Conservation (phyloP, 305 asterid genomes). For the Solanum hybrid region DNA sequence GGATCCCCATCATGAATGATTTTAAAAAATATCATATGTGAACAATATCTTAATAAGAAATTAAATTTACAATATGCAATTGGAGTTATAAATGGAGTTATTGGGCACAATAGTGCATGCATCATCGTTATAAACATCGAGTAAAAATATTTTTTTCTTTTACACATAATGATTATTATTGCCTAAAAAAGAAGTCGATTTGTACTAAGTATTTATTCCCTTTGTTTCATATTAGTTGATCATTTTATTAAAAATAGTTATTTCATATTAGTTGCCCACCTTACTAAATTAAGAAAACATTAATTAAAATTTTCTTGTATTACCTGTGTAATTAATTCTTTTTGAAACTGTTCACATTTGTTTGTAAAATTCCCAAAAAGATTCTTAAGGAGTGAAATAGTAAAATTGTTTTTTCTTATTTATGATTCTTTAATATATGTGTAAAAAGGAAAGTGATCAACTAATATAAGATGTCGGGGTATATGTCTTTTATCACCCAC, state of each 20-base stretch:
- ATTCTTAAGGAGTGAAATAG: fast-evolving
- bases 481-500: background rate
- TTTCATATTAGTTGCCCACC: background rate
- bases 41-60: background rate
- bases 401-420: fast-evolving
- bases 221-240: too few species aligned
- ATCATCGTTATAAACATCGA: background rate
- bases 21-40: background rate
- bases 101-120: background rate
- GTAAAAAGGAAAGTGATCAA: background rate
- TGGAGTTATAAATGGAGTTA: background rate
- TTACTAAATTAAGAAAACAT: fast-evolving
- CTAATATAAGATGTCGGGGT: background rate
- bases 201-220: too few species aligned
- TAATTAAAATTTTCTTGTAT: too few species aligned
- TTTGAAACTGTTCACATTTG: background rate
- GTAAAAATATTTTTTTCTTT: fast-evolving
- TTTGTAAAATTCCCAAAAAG: too few species aligned
- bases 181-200: background rate
- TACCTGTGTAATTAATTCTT: fast-evolving
- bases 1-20: background rate
- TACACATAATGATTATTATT: background rate
- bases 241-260: background rate
- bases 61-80: background rate
- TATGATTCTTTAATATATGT: too few species aligned